Evolutionary conservation across 345 rosid species (phyloP), one percentile per base, ranked within the genome.

Genomic region (Gossypium mustelinum): DNA sequence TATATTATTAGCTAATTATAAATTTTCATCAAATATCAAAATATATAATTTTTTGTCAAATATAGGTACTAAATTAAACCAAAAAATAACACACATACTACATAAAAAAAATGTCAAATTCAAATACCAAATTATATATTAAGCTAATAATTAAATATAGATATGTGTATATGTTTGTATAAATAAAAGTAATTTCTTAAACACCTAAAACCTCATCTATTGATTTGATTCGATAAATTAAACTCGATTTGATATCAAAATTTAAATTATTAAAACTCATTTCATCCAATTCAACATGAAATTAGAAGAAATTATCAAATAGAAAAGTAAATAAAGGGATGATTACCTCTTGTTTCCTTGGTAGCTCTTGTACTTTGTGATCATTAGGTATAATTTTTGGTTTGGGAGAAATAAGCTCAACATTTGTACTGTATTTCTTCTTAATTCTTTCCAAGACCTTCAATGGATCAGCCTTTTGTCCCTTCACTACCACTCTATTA

Each of bases 341-440:
- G 12, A 57, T 9, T 57, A 84, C 89, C 74, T 84, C 75, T 79
- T 79, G 64, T 67, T 88, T 85, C 76, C 79, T 74, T 60, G 27
- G 73, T 9, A 58, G 54, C 60, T 82, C 78, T 7, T 34, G 41
- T 4, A 34, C 41, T 34, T 78, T 76, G 63, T 81, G 74, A 27
- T 81, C 66, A 44, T 81, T 59, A 25, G 67, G 25, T 0, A 72
- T 65, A 16, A 77, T 67, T 10, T 84, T 75, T 20, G 81, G 82
- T 68, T 78, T 83, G 52, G 97, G 92, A 64, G 78, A 82, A 48
- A 92, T 68, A 18, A 90, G 82, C 76, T 89, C 85, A 1, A 77
- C 88, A 74, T 86, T 88, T 70, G 69, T 79, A 60, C 89, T 86
- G 17, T 70, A 88, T 56, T 83, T 90, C 68, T 76, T 87, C 41